Conservation (phyloP, 257 asterid genomes). For the Primulina eburnea region DNA sequence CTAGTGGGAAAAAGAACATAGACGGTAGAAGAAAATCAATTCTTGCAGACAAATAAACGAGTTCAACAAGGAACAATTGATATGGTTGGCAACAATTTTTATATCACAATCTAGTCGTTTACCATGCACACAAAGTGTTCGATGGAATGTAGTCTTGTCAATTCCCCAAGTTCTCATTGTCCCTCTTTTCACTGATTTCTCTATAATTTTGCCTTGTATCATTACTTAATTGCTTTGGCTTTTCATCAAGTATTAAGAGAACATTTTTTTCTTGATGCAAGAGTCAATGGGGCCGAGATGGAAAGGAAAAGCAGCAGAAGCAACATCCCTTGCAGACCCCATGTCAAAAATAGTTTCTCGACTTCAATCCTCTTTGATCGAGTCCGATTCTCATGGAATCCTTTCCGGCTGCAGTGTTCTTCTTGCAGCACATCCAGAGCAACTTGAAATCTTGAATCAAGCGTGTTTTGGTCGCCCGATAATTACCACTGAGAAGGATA, state of each 20-base stretch:
- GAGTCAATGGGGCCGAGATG: constrained; percentile 43
- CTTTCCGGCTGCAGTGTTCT: constrained; percentile 51
- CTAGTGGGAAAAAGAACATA: too few relatives aligned
- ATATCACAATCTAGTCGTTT: neutral
- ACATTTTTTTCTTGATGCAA: neutral
- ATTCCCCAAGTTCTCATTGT: neutral
- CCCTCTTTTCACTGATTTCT: neutral
- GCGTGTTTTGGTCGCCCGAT: constrained; percentile 66
- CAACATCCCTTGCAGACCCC: constrained; percentile 41
- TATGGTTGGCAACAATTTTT: too few relatives aligned
- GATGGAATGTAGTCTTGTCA: neutral
- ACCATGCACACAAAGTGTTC: neutral
- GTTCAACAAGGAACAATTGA: too few relatives aligned
- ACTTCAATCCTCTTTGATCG: constrained; percentile 51
- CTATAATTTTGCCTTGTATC: too few relatives aligned
- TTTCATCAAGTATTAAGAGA: neutral
- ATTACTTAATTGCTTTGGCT: neutral
- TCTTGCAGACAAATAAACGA: too few relatives aligned
- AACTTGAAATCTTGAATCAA: constrained; percentile 51
- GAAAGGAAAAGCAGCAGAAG: constrained; percentile 50
- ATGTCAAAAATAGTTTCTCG: constrained; percentile 40
- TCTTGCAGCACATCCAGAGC: constrained; percentile 51
- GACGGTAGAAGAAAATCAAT: too few relatives aligned
- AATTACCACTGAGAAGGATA: constrained; percentile 46
- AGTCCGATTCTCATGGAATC: constrained; percentile 50